Evolutionary conservation across 331 rosid genomes (phyloP), one percentile per base, ranked within the genome.

Genomic region (Pyrus hybrid): DNA sequence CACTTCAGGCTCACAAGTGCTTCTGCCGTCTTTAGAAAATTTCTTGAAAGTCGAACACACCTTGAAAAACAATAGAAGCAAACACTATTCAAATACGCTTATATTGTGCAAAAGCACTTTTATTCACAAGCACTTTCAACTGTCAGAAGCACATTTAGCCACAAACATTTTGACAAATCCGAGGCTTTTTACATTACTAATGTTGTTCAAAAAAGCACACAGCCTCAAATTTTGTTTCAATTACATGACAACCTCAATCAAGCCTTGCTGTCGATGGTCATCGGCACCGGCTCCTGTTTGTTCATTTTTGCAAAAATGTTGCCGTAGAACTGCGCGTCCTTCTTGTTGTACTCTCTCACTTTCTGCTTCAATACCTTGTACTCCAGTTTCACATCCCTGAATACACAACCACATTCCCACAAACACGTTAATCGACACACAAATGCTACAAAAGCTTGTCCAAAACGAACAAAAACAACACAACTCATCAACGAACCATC

Each of bases 211-310:
- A 1, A 71, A 5, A 0, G 33, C 74, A 28, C 63, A 28, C 10
- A 29, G 17, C 29, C 64, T 30, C 49, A 33, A n/a, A 1, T 20
- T 28, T 1, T 41, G 47, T 3, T 30, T 11, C 30, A 29, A 54
- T 56, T 26, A 68, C 29, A 53, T 17, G 62, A n/a, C 8, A 20
- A n/a, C 21, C 20, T 20, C 20, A 16, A 20, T 83, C 77, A 87
- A 2, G 93, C 97, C 79, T 79, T 81, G 70, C 96, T 87, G 28
- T 90, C 91, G 18, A 88, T 73, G 7, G 86, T 51, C 92, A 85
- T 83, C 29, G 96, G 87, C 65, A 78, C 87, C 17, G 91, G 33
- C n/a, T 85, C 93, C 70, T 83, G 2, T 53, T 84, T 90, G 76
- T 76, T 87, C 94, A 93, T 86, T 74, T 81, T 85, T 6, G 83